Evolutionary conservation across 768 basidiomycete genomes (phyloP).

Genomic region (Boletus rubropictus): DNA sequence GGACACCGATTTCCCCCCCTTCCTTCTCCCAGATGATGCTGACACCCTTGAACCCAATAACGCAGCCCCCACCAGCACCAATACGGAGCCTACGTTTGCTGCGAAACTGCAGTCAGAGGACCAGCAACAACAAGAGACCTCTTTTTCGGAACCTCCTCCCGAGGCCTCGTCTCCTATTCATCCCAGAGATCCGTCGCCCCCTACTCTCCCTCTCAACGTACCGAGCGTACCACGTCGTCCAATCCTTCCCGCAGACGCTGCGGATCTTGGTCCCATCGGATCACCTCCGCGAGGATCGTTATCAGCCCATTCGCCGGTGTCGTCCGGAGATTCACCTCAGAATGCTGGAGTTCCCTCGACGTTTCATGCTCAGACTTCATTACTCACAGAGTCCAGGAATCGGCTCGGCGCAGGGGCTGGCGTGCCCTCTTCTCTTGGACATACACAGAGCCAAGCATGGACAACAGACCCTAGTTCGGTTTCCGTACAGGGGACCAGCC

Average conservation of each 20-base stretch:
- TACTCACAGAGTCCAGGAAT: conserved; percentile 34
- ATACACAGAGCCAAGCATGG: conserved; percentile 24
- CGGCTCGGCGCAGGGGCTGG: conserved; percentile 34
- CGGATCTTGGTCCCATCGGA: conserved; percentile 79
- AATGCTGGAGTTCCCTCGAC: conserved; percentile 53
- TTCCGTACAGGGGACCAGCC: conserved; percentile 14
- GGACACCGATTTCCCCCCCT: conserved; percentile 69
- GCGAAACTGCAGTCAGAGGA: conserved; percentile 11
- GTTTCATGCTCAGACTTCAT: conserved; percentile 66
- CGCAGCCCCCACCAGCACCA: conserved; percentile 3
- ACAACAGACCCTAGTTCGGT: conserved; percentile 23
- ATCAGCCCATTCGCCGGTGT: conserved; percentile 49
- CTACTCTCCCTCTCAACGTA: conserved; percentile 48
- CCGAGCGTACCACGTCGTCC: conserved; percentile 46
- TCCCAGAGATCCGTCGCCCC: conserved; percentile 36
- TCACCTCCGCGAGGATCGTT: conserved; percentile 58
- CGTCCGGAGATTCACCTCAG: conserved; percentile 32
- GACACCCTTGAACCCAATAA: conserved; percentile 17
- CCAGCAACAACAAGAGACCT: conserved; percentile 2
- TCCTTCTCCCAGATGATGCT: conserved; percentile 58
- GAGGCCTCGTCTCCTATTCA: conserved; percentile 11
- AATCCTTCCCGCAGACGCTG: conserved; percentile 32
- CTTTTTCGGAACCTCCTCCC: conserved; percentile 5
- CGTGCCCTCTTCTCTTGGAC: conserved; percentile 59
- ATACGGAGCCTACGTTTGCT: not conserved